Percentiles rank a stretch among this genome's conserved stretches.
Conservation (phyloP, 1,284 basidiomycete species). For the Leccinum holopus region DNA sequence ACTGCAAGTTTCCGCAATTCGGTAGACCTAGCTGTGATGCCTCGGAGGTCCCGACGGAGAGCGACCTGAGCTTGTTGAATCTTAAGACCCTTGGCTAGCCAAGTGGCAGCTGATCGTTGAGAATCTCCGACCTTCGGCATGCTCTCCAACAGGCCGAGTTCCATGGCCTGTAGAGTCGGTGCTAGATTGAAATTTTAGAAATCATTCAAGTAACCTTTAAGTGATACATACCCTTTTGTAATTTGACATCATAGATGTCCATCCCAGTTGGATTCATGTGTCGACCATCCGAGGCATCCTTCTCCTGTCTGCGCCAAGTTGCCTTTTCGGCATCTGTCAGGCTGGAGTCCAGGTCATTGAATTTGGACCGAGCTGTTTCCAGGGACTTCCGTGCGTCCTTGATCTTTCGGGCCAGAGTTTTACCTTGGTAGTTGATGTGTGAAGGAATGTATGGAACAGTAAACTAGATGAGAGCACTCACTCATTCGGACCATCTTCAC, state of each 20-base stretch:
- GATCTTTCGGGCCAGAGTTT: not conserved
- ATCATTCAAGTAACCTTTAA: not conserved
- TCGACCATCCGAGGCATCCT: not conserved
- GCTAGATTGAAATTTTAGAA: not conserved
- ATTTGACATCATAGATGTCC: not conserved
- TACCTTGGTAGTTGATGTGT: not conserved
- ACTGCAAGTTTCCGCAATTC: not conserved
- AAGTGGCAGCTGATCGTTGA: not conserved
- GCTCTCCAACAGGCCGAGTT: not conserved
- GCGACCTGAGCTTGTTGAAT: not conserved
- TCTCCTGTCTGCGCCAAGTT: not conserved
- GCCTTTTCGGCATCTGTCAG: not conserved
- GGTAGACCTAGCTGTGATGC: not conserved
- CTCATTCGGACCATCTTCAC: not conserved
- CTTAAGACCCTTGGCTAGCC: not conserved
- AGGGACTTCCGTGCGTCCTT: not conserved
- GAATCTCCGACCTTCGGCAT: not conserved
- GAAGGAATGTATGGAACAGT: not conserved
- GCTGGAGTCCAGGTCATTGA: not conserved
- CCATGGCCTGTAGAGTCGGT: not conserved
- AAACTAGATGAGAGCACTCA: not conserved
- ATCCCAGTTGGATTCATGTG: not conserved
- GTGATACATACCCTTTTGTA: not conserved
- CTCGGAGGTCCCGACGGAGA: not conserved
- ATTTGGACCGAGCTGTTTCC: not conserved